phyloP scores from a whole-genome alignment of 106 monocot species.

The Dioscorea zingiberensis region DNA sequence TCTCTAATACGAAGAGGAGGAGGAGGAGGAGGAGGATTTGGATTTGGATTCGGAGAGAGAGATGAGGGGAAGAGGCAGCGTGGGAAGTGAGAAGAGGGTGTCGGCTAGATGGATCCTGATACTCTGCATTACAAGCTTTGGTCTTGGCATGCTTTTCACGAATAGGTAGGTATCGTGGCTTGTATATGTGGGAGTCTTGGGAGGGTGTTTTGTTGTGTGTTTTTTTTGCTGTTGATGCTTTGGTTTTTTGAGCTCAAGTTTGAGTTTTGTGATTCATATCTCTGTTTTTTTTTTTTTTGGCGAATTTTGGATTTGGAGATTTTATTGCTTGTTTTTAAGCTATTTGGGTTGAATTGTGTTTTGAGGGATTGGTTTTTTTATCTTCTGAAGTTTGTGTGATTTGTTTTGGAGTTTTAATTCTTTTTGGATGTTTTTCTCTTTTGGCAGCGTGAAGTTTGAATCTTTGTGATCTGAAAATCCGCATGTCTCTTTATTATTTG shows the following conservation, averaged over 20 bases:
- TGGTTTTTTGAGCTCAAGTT: neutral
- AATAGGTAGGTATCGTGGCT: neutral
- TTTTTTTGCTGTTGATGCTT: too few species aligned
- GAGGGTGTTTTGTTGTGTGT: too few species aligned
- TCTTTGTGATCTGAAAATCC: neutral
- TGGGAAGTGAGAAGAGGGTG: conserved; percentile 1
- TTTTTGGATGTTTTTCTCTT: neutral
- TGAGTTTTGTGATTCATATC: neutral
- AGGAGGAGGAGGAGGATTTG: neutral
- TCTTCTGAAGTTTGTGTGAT: neutral
- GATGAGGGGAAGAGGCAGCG: neutral
- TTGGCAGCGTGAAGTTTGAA: neutral
- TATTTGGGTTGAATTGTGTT: neutral
- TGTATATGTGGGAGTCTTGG: neutral
- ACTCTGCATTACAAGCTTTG: neutral
- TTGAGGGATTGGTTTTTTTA: neutral
- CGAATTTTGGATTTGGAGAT: neutral
- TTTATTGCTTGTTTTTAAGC: neutral
- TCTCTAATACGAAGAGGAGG: too few species aligned
- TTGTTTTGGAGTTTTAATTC: neutral
- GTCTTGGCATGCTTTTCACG: conserved; percentile 5
- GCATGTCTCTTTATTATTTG: too few species aligned
- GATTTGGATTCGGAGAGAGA: neutral
- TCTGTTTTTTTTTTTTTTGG: neutral
- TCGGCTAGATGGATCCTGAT: neutral